A percentile compares a stretch with the other conserved stretches of the same genome.
Conservation (phyloP, 306 rosid species). For the Comarum palustre region DNA sequence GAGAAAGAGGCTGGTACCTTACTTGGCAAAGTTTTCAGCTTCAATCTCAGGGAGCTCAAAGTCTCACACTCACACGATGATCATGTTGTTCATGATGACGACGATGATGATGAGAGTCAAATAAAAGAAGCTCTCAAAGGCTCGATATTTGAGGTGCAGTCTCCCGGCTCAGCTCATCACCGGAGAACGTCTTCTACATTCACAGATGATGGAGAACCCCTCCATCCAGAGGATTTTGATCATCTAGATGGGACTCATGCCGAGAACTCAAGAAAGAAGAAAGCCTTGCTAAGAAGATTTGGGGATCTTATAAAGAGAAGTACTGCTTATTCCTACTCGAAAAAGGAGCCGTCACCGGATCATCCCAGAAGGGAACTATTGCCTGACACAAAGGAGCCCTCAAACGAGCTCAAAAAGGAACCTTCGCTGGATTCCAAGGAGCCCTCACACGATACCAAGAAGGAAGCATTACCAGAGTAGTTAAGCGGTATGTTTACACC, state of each 20-base stretch:
- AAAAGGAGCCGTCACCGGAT: slow-evolving; percentile 9
- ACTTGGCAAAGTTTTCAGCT: slow-evolving; percentile 39
- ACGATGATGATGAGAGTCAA: slow-evolving; percentile 30
- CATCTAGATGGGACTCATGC: slow-evolving; percentile 41
- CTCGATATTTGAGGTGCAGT: slow-evolving; percentile 52
- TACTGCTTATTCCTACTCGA: slow-evolving; percentile 6
- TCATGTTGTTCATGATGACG: slow-evolving; percentile 13
- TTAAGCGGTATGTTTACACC: neutral
- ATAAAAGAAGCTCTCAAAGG: slow-evolving; percentile 49
- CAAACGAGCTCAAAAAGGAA: neutral
- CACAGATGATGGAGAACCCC: slow-evolving; percentile 32
- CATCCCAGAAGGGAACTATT: neutral
- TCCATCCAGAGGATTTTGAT: slow-evolving; percentile 42
- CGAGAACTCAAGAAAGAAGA: slow-evolving; percentile 67
- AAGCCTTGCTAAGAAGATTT: slow-evolving; percentile 67
- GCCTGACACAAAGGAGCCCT: neutral
- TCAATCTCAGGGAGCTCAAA: slow-evolving; percentile 38
- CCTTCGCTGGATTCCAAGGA: slow-evolving; percentile 6
- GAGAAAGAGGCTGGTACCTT: slow-evolving; percentile 36
- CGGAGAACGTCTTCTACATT: slow-evolving; percentile 24
- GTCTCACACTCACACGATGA: slow-evolving; percentile 31
- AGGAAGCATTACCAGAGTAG: slow-evolving; percentile 13
- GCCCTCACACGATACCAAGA: neutral
- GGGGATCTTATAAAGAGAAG: slow-evolving; percentile 76
- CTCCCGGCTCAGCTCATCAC: slow-evolving; percentile 41